Conservation (phyloP, 768 basidiomycete species). For the Rhizopogon vinicolor region DNA sequence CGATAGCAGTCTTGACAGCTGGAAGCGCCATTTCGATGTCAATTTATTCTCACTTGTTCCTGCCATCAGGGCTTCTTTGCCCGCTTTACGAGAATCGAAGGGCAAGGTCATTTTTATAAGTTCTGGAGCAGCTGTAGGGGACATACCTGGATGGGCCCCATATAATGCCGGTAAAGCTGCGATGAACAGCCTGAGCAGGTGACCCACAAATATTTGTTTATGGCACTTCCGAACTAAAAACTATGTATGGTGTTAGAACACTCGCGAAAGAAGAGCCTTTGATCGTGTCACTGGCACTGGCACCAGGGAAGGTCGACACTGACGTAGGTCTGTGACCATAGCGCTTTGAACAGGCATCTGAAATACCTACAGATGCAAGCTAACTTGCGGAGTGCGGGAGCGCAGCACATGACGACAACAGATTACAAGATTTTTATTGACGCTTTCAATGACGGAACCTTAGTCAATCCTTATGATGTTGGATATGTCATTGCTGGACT, state of each 20-base stretch:
- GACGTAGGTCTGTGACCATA: constrained; percentile 39
- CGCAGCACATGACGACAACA: constrained; percentile 45
- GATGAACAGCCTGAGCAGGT: constrained; percentile 83
- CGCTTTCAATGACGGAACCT: constrained; percentile 56
- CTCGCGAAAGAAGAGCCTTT: constrained; percentile 80
- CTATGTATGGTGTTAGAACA: constrained; percentile 45
- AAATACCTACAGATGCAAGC: constrained; percentile 61
- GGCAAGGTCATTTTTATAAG: constrained; percentile 80
- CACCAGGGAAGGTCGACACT: constrained; percentile 89
- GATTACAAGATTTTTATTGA: constrained; percentile 57
- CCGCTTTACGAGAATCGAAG: constrained; percentile 62
- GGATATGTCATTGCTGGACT: constrained; percentile 79
- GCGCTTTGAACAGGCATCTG: neutral
- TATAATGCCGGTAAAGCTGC: constrained; percentile 87
- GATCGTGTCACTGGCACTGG: constrained; percentile 68
- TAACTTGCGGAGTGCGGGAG: constrained; percentile 45
- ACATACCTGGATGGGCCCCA: constrained; percentile 68
- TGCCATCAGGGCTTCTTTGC: constrained; percentile 61
- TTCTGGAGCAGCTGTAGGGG: constrained; percentile 77
- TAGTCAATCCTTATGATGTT: constrained; percentile 69
- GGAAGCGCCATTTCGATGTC: constrained; percentile 75
- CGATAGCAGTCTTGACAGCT: constrained; percentile 46
- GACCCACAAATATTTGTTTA: neutral
- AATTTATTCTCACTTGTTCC: constrained; percentile 85
- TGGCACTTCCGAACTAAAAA: constrained; percentile 1